phyloP scores from a whole-genome alignment of 2,329 filamentous ascomycete species.

The Alternaria dauci region DNA sequence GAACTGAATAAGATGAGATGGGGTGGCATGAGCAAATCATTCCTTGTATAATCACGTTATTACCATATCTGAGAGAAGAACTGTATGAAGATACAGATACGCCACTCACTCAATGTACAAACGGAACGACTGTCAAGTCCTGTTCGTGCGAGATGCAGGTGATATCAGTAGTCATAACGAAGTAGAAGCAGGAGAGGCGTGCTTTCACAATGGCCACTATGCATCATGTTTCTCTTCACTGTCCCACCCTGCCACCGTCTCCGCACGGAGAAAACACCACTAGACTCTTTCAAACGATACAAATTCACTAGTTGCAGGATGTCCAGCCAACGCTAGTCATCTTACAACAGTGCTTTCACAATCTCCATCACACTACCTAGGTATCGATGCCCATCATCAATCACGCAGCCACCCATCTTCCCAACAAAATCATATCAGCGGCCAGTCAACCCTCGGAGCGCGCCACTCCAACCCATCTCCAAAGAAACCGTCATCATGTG shows the following conservation, averaged over 20 bases:
- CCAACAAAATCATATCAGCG: background rate
- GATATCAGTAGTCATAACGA: background rate
- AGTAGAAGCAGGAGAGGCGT: background rate
- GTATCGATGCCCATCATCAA: background rate
- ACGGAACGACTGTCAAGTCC: background rate
- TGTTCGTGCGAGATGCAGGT: background rate
- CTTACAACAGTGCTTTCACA: too few species aligned
- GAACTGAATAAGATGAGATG: background rate
- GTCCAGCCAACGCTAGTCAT: too few species aligned
- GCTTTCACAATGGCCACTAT: background rate
- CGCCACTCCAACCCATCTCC: background rate
- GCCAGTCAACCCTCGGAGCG: background rate
- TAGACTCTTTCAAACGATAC: background rate
- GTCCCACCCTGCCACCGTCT: background rate
- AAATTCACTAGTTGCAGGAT: too few species aligned
- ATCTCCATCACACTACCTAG: background rate
- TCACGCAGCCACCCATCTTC: background rate
- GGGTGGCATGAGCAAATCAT: background rate
- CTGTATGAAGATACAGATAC: background rate
- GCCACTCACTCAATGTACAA: background rate
- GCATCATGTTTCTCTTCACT: background rate
- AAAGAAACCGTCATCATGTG: constrained; percentile 20
- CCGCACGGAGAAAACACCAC: background rate
- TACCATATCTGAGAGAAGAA: background rate
- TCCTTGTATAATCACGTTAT: background rate